Conservation (phyloP, 371 early-diverging fungal genomes). For the Saksenaea vasiformis region DNA sequence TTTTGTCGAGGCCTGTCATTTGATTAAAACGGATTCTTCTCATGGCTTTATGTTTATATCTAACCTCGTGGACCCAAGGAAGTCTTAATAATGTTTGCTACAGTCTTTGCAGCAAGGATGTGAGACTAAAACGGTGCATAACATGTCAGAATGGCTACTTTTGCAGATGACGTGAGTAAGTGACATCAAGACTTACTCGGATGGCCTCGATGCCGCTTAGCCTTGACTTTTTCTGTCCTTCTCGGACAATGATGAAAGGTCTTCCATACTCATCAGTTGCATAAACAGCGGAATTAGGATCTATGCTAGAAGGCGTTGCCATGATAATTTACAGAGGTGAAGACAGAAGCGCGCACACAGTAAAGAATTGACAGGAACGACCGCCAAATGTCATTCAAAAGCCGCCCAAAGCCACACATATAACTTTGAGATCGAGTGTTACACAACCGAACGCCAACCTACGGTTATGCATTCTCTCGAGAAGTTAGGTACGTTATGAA, state of each 20-base stretch:
- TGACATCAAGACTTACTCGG: conserved; percentile 67
- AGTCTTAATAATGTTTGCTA: conserved; percentile 93
- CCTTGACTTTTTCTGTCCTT: conserved; percentile 89
- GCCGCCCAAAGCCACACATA: background rate
- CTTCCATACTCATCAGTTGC: conserved; percentile 94
- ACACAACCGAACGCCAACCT: no score
- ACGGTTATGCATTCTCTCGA: no score
- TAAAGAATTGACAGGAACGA: background rate
- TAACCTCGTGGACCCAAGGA: conserved; percentile 97
- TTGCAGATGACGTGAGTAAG: background rate
- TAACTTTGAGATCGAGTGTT: no score
- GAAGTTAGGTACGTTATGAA: no score
- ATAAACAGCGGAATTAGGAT: conserved; percentile 58
- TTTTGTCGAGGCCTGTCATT: conserved; percentile 93
- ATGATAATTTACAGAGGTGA: background rate
- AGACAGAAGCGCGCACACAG: background rate
- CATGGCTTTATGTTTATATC: background rate
- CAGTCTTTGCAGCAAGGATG: conserved; percentile 94
- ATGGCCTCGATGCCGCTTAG: conserved; percentile 89
- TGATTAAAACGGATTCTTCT: background rate
- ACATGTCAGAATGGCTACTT: background rate
- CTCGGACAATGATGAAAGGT: conserved; percentile 95
- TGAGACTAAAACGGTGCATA: conserved; percentile 71
- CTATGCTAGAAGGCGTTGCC: conserved; percentile 26
- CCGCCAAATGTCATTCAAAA: background rate